Evolutionary conservation across 208 protist genomes (phyloP), one percentile per base, ranked within the genome.

Genomic region (Naegleria gruberi): DNA sequence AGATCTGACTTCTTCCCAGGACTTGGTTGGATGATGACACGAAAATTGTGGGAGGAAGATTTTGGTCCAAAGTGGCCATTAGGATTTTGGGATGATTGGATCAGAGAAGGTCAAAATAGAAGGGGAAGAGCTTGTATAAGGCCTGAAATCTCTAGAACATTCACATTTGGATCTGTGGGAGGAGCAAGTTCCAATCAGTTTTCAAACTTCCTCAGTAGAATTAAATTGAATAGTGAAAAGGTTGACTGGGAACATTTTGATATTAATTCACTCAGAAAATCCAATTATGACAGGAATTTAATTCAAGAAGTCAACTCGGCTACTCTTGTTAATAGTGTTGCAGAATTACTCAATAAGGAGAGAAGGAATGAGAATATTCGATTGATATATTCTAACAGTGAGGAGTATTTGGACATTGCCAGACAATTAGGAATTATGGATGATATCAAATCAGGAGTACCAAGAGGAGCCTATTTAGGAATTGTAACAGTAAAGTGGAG

Each of bases 1-100:
- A 85, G 94, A 82, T 93, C 92, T 34, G 94, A 96, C 81, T 96
- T 96, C 91, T 96, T 96, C 85, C 94, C 94, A 8, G 95, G 95
- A 0, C 85, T 96, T 0, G 95, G 95, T 43, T 96, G 95, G 95
- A 90, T 96, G 73, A 37, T 95, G 2, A 81, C 90, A 4, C 44
- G 90, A 30, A 82, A 83, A 12, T 90, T 96, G 37, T 96, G 95
- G 95, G 43, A 74, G 0, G 51, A 65, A 3, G 94, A 96, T 90
- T 86, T 96, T 2, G 77, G 87, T 7, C 34, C 44, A 4, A 88
- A 90, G 37, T 96, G 95, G 94, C 93, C 94, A 40, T 37, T 30
- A 26, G 51, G 87, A 34, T 95, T 94, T 89, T 96, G 94, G 94
- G 94, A 96, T 91, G 94, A 95, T 82, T 96, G 94, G 92, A 43